Evolutionary conservation across 176 grass and related monocot species (phyloP).

Genomic region (Carex pumila): DNA sequence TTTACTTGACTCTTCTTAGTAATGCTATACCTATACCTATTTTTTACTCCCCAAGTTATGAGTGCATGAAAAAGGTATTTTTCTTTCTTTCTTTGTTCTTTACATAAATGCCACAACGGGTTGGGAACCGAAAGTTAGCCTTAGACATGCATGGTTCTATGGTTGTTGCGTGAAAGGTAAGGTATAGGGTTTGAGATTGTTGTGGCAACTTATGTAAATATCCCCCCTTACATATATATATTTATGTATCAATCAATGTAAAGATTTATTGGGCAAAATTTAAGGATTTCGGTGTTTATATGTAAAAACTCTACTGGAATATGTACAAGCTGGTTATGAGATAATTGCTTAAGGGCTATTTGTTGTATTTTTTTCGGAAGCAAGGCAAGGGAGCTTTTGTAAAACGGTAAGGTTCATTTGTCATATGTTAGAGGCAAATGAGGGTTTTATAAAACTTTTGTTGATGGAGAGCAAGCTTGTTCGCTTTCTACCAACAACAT

Average conservation of each 20-base stretch:
- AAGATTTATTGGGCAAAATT: neutral
- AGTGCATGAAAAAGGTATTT: neutral
- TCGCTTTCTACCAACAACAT: neutral
- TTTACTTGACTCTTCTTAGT: neutral
- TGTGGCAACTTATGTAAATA: slow-evolving; percentile 25
- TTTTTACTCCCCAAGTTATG: neutral
- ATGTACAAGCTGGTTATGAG: neutral
- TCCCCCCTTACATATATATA: neutral
- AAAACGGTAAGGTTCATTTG: neutral
- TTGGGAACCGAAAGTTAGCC: neutral
- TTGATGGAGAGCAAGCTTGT: neutral
- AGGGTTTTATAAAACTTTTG: neutral
- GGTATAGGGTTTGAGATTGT: neutral
- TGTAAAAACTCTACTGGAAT: neutral
- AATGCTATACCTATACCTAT: neutral
- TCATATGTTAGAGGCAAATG: neutral
- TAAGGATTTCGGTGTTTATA: slow-evolving; percentile 5
- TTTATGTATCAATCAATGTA: slow-evolving; percentile 4
- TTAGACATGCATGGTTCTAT: neutral
- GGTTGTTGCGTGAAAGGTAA: neutral
- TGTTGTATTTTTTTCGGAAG: neutral
- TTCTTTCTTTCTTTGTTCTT: neutral
- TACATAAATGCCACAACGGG: neutral
- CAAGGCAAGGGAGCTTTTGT: neutral
- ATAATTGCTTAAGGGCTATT: neutral